Base-by-base conservation (phyloP, 345 rosid genomes). In the Iberis pinnata region DNA sequence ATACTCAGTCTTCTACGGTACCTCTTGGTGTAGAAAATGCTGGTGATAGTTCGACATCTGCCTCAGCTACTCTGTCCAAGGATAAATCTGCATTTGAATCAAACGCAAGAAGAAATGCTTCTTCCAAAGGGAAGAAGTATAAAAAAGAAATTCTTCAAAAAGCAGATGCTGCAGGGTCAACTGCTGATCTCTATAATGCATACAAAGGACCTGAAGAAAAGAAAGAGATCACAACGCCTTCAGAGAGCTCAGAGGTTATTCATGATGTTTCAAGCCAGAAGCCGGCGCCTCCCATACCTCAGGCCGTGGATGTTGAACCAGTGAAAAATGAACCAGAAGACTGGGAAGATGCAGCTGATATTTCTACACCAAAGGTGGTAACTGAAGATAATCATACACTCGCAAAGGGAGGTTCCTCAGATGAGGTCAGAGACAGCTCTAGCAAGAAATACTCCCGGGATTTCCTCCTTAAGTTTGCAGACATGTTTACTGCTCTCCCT, bases 291-390 rank as follows among this genome's bases (percentile, higher is more conserved):
- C 61, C 52, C 43, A 78, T 60, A 19, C 43, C 31, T 42, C 65
- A 36, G 53, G 70, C 69, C 12, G 74, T 72, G 45, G 72, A 62
- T 39, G 56, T 49, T 50, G 69, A 59, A 44, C 68, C 62, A 46
- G 61, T 58, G 60, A 88, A 83, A 68, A 60, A 73, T 39, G 99
- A 93, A 67, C 86, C 73, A 9, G 97, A 88, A 72, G 89, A 93
- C 73, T 93, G 99, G 97, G 97, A 93, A 70, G 94, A 88, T 81
- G 97, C 83, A 55, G 95, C 87, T 10, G 99, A 88, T 54, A 67
- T 81, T 20, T 85, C 94, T 16, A 75, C 94, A 7, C 84, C 95
- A 46, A 86, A 86, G 53, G 50, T 93, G 75, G 90, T 77, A 71
- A 37, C 75, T 63, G 51, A 71, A 19, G 78, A 63, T 55, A 38